Percentiles rank a stretch among this genome's conserved stretches.
phyloP scores from a whole-genome alignment of 805 yeast genomes.

The Hyphopichia homilentoma region DNA sequence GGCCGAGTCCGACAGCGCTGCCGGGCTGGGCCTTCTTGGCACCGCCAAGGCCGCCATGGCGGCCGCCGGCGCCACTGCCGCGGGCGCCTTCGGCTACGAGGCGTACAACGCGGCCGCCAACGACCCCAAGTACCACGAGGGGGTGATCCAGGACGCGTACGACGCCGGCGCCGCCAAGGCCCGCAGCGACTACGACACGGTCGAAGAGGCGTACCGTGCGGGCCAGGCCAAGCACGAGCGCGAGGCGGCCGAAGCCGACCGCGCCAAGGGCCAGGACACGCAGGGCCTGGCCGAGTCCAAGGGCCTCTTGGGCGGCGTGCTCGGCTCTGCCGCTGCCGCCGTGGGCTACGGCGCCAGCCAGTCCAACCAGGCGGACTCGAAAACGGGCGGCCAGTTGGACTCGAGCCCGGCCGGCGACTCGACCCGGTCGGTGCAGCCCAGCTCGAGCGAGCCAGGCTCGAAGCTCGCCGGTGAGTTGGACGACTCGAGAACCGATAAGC shows the following conservation, averaged over 20 bases:
- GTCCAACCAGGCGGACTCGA: not conserved
- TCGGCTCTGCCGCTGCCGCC: constrained; percentile 22
- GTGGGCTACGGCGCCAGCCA: constrained; percentile 11
- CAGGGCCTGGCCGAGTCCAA: not conserved
- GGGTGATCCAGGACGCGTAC: constrained; percentile 6
- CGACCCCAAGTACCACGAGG: constrained; percentile 10
- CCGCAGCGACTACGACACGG: not conserved
- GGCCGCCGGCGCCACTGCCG: constrained; percentile 19
- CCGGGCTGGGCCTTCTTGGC: constrained; percentile 11
- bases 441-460: too few species aligned
- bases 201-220: constrained; percentile 3
- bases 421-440: too few species aligned
- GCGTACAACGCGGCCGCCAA: constrained; percentile 3
- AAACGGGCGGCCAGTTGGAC: too few species aligned
- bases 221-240: constrained; percentile 1
- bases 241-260: not conserved
- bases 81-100: constrained; percentile 13
- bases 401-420: too few species aligned
- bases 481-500: too few species aligned
- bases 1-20: too few species aligned
- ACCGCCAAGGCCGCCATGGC: constrained; percentile 14
- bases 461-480: too few species aligned
- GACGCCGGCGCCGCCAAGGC: constrained; percentile 6
- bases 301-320: constrained; percentile 6
- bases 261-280: not conserved